phyloP scores from a whole-genome alignment of 306 rosid genomes.

The Sicyos baderoa region DNA sequence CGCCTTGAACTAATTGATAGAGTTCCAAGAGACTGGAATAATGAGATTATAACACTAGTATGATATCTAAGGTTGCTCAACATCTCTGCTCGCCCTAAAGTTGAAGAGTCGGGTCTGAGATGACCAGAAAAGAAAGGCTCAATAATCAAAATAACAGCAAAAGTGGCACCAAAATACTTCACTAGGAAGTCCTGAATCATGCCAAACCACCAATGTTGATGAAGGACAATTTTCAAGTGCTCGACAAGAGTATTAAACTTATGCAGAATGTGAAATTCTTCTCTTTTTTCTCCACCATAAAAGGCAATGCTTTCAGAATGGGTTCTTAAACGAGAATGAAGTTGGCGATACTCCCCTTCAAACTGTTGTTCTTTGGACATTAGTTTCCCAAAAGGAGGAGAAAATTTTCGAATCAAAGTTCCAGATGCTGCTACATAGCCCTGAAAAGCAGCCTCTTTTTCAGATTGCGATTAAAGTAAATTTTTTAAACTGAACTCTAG shows the following conservation, averaged over 20 bases:
- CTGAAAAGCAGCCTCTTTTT: constrained; percentile 40
- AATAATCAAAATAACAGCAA: constrained; percentile 86
- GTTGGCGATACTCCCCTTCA: constrained; percentile 96
- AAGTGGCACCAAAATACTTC: constrained; percentile 97
- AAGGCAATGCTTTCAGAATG: constrained; percentile 96
- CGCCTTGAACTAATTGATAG: constrained; percentile 88
- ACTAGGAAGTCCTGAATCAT: constrained; percentile 92
- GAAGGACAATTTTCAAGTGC: constrained; percentile 64
- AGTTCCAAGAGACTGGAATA: constrained; percentile 91
- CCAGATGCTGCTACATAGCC: constrained; percentile 92
- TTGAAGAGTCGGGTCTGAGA: constrained; percentile 88
- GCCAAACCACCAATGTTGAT: constrained; percentile 99
- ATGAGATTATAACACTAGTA: constrained; percentile 87
- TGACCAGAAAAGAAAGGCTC: constrained; percentile 97
- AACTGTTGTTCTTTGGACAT: constrained; percentile 90
- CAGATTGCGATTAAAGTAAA: constrained; percentile 13
- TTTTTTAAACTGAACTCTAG: background rate
- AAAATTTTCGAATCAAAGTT: constrained; percentile 63
- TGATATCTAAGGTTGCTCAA: constrained; percentile 97
- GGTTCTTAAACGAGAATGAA: constrained; percentile 91
- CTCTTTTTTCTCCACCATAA: constrained; percentile 88
- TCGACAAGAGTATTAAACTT: constrained; percentile 57
- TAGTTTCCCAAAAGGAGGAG: constrained; percentile 92
- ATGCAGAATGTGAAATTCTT: constrained; percentile 76
- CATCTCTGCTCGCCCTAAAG: constrained; percentile 98